Percentiles rank a stretch among this genome's conserved stretches.
phyloP scores from a whole-genome alignment of 139 green algal genomes.

The Trebouxia sp. region DNA sequence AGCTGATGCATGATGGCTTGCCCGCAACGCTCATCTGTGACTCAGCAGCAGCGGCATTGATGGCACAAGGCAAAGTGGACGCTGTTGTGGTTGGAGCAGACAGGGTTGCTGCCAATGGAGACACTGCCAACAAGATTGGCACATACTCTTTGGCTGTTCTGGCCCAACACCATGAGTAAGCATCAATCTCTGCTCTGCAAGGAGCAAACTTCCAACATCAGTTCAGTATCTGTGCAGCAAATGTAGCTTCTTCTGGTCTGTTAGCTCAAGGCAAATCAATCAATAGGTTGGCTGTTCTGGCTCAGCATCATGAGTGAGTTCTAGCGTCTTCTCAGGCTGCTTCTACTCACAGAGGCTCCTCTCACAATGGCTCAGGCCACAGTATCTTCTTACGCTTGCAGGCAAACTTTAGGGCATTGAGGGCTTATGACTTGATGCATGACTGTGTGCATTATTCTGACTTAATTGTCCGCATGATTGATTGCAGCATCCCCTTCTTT shows the following conservation, averaged over 20 bases:
- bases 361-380: too few species aligned
- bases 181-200: background rate
- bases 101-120: constrained; percentile 85
- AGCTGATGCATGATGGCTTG: constrained; percentile 90
- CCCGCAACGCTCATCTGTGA: constrained; percentile 91
- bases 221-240: background rate
- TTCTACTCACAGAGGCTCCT: too few species aligned
- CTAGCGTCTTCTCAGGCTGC: too few species aligned
- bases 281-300: too few species aligned
- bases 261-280: too few species aligned
- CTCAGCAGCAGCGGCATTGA: constrained; percentile 84
- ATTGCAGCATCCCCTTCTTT: constrained; percentile 88
- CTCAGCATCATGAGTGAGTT: too few species aligned
- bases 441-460: background rate
- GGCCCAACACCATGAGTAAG: constrained; percentile 56
- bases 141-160: constrained; percentile 79
- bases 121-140: constrained; percentile 96
- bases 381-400: too few species aligned
- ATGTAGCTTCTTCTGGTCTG: background rate
- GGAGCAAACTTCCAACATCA: background rate
- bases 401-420: too few species aligned
- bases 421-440: too few species aligned
- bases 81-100: constrained; percentile 96
- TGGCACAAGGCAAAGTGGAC: constrained; percentile 72
- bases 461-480: background rate